Evolutionary conservation across 225 moss, liverwort and hornwort genomes (phyloP).

Genomic region (Bryum argenteum): DNA sequence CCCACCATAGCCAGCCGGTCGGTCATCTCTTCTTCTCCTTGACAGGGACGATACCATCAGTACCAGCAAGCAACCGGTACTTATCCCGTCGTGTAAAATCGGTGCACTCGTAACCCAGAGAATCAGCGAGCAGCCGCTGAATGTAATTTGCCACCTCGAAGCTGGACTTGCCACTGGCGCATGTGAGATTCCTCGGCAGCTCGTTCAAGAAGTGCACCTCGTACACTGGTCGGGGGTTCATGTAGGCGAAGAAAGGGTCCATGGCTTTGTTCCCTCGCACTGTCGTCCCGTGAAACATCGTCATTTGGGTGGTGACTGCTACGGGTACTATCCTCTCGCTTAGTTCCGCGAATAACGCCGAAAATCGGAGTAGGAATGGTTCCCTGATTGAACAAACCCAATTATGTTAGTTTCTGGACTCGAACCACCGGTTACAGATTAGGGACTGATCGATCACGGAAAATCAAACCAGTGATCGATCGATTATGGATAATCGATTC

Average conservation of each 20-base stretch:
- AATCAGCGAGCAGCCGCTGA: slow-evolving; percentile 65
- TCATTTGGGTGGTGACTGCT: slow-evolving; percentile 68
- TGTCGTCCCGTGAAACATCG: slow-evolving; percentile 93
- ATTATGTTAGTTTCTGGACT: not conserved
- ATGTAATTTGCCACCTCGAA: slow-evolving; percentile 81
- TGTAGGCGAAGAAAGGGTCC: slow-evolving; percentile 92
- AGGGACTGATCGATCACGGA: not conserved
- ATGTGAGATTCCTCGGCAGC: slow-evolving; percentile 68
- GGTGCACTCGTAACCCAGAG: slow-evolving; percentile 76
- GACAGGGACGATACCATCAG: slow-evolving; percentile 62
- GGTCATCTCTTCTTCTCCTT: slow-evolving; percentile 27
- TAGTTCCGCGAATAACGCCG: slow-evolving; percentile 87
- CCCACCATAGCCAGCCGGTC: too few species aligned
- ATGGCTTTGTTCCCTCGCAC: slow-evolving; percentile 88
- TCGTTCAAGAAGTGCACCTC: slow-evolving; percentile 67
- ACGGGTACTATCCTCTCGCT: slow-evolving; percentile 80
- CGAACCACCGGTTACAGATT: not conserved
- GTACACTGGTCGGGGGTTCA: slow-evolving; percentile 73
- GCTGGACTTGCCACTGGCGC: slow-evolving; percentile 63
- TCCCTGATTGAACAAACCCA: slow-evolving; percentile 38
- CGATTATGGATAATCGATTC: too few species aligned
- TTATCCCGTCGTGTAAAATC: slow-evolving; percentile 84
- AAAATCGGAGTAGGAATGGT: slow-evolving; percentile 89
- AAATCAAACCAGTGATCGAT: not conserved
- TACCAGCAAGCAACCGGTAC: slow-evolving; percentile 74